Evolutionary conservation across 352 stramenopile genomes (phyloP), one percentile per base, ranked within the genome.

Genomic region (Pythium chondricola): DNA sequence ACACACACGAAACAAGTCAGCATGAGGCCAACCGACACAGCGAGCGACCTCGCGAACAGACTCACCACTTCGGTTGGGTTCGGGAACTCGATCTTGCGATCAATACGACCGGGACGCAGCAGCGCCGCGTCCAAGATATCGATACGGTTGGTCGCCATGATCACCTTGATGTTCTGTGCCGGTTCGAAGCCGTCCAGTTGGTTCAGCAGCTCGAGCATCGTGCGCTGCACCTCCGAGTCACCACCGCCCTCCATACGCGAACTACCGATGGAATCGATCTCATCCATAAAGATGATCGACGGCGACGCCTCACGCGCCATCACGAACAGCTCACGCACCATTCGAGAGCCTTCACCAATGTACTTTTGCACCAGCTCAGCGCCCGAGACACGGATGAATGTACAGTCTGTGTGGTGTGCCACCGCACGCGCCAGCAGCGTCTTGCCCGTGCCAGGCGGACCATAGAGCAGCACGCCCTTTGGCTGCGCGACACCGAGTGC

Each of bases 261-360:
- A 36, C 82, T 92, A 46, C 97, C 97, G 58, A 99, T 99, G 39
- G 92, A 98, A 73, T 99, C 97, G 65, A 99, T 99, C 74, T 99
- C 97, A 66, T 99, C 97, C 97, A 99, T 99, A 56, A 99, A 99
- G 55, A 99, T 99, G 66, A 99, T 99, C 24, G 88, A 98, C 21
- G 97, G 97, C n/a, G 96, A 94, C n/a, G 83, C 81, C 59, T 97
- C 88, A 44, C 85, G 82, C 24, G 97, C 97, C 95, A 99, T 99
- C 30, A 99, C 93, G 67, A 99, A 99, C 6, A 99, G 79, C 74
- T 99, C 97, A 40, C 97, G 89, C 21, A 99, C 97, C 96, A 99
- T 99, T 22, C 96, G 82, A 17, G 93, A 98, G 46, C 97, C 97
- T 67, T 98, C 93, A 32, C 97, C 97, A 72, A 99, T 99, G 82